A percentile compares a stretch with the other conserved stretches of the same genome.
Conservation (phyloP, 495 filamentous ascomycete species). For the Penicillium chermesinum region DNA sequence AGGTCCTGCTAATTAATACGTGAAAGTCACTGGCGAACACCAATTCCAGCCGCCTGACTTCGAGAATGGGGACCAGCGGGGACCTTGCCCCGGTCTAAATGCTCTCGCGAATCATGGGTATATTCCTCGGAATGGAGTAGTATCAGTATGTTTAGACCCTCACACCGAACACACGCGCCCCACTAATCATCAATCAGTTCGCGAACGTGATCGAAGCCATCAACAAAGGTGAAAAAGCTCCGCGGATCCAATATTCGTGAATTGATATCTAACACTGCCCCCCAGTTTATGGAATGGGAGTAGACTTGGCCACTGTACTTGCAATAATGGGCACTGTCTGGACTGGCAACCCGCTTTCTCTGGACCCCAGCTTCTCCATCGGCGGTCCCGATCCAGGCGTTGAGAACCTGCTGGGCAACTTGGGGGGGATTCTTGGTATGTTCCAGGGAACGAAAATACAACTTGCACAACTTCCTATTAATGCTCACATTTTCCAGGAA, state of each 20-base stretch:
- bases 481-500: constrained; percentile 12
- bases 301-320: constrained; percentile 47
- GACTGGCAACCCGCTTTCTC: constrained; percentile 41
- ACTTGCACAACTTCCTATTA: neutral
- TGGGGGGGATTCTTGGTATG: constrained; percentile 23
- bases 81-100: constrained; percentile 50
- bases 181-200: constrained; percentile 26
- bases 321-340: constrained; percentile 47
- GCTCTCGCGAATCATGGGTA: constrained; percentile 52
- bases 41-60: constrained; percentile 35
- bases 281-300: constrained; percentile 46
- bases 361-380: constrained; percentile 39
- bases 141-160: constrained; percentile 18
- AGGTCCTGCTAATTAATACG: neutral
- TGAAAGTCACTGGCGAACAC: constrained; percentile 32
- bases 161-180: constrained; percentile 1
- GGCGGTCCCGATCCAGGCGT: constrained; percentile 27
- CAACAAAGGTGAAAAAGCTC: constrained; percentile 31
- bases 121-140: constrained; percentile 48
- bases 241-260: no score
- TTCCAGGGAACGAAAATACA: no score
- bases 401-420: constrained; percentile 27
- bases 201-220: constrained; percentile 22
- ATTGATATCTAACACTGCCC: neutral
- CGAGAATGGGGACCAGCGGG: constrained; percentile 35